Percentiles rank a stretch among this genome's conserved stretches.
Conservation (phyloP, 2,329 filamentous ascomycete genomes). For the Botrytis tulipae region DNA sequence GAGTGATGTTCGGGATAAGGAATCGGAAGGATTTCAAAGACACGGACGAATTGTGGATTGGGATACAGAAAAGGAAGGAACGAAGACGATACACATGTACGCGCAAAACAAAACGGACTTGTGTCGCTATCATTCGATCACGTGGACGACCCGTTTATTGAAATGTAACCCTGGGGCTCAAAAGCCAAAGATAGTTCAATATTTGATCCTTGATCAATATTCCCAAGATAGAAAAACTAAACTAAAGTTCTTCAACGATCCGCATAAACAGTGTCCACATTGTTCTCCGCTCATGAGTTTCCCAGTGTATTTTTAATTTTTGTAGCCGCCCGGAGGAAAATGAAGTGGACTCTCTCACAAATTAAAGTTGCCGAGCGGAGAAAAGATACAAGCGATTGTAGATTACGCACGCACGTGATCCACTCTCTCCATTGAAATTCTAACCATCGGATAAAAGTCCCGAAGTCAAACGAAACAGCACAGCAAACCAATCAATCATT, state of each 20-base stretch:
- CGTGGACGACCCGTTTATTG: not conserved
- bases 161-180: not conserved
- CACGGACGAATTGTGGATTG: not conserved
- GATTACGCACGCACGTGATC: constrained; percentile 10
- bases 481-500: not conserved
- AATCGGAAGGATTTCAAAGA: not conserved
- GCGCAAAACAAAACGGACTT: not conserved
- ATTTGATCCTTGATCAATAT: constrained; percentile 7
- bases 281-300: not conserved
- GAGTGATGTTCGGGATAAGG: not conserved
- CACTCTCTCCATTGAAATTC: not conserved
- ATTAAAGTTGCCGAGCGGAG: not conserved
- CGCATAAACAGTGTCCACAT: not conserved
- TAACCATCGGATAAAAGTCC: constrained; percentile 1
- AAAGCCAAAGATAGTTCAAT: constrained; percentile 1
- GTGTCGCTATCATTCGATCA: not conserved
- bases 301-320: not conserved
- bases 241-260: not conserved
- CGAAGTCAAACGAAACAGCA: not conserved
- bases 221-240: not conserved
- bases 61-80: not conserved
- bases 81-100: not conserved
- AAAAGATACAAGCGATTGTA: not conserved
- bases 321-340: constrained; percentile 9
- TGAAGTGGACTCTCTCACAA: not conserved